Percentiles rank a stretch among this genome's conserved stretches.
Conservation (phyloP, 257 asterid species). For the Solanum peruvianum region DNA sequence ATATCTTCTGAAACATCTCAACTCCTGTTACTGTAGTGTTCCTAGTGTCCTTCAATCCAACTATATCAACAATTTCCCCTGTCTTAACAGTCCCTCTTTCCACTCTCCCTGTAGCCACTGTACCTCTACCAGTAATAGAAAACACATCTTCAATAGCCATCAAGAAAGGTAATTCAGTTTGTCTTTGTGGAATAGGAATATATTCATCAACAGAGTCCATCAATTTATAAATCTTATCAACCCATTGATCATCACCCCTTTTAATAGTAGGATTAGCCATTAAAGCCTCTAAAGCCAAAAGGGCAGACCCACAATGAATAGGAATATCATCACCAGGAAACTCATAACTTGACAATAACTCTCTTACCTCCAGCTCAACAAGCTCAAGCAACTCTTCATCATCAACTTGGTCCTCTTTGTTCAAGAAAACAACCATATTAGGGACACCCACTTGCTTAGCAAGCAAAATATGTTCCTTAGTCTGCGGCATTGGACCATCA, state of each 20-base stretch:
- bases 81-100: constrained; percentile 70
- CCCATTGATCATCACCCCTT: constrained; percentile 84
- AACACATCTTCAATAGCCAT: constrained; percentile 93
- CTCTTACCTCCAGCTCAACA: constrained; percentile 92
- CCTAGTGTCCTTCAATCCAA: constrained; percentile 70
- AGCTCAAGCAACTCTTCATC: constrained; percentile 83
- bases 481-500: constrained; percentile 30
- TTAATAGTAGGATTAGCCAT: constrained; percentile 61
- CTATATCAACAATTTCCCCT: constrained; percentile 75
- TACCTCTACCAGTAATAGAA: constrained; percentile 90
- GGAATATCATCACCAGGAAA: constrained; percentile 95
- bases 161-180: constrained; percentile 67
- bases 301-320: constrained; percentile 71
- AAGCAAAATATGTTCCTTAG: constrained; percentile 18
- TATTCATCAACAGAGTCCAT: constrained; percentile 84
- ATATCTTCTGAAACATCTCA: constrained; percentile 88
- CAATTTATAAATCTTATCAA: constrained; percentile 62
- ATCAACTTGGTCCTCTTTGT: constrained; percentile 88
- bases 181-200: constrained; percentile 86
- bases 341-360: constrained; percentile 67
- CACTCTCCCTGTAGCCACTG: constrained; percentile 90
- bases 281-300: constrained; percentile 76
- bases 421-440: constrained; percentile 74
- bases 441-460: constrained; percentile 42
- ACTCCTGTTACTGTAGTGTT: constrained; percentile 80